Evolutionary conservation across 106 monocot genomes (phyloP), one percentile per base, ranked within the genome.

Genomic region (Allium cepa): DNA sequence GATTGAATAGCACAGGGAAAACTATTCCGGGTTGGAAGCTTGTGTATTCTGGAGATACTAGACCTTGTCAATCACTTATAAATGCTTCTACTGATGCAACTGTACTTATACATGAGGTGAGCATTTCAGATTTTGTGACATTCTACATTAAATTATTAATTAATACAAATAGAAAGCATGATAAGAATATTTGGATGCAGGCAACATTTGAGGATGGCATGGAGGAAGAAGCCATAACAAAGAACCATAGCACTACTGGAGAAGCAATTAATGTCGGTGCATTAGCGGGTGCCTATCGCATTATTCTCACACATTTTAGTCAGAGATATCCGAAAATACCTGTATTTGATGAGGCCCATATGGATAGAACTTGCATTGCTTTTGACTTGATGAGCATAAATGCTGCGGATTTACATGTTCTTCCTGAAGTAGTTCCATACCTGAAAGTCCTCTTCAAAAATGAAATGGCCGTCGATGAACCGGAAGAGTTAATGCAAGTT

Each of bases 361-460:
- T 88, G 91, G 67, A 88, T 67, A 90, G 82, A 45, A 89, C 97
- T 9, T 97, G 89, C 75, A 79, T 97, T 47, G 97, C 84, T 0
- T 97, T 97, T 50, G 97, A 97, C 68, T 65, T 97, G 81, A 97
- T 97, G 97, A 97, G 89, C 11, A 79, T 97, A 10, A 97, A 97
- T 64, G 17, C 80, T 0, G 97, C 86, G 8, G 89, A 97, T 67
- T 57, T 97, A 26, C 86, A 78, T 49, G 80, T 84, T 46, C 69
- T 97, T 10, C 97, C 97, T 2, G 82, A 90, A 69, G 84, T 89
- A 27, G 77, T 92, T 46, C 92, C 97, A 46, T 77, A 82, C 67
- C 80, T 97, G 13, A 97, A 86, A 56, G 72, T 87, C 9, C 83
- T 97, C 16, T 97, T 97, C 74, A 92, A 67, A 68, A 87, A 92